Conservation (phyloP, 2,329 filamentous ascomycete genomes). For the Incumbomyces delicatus region DNA sequence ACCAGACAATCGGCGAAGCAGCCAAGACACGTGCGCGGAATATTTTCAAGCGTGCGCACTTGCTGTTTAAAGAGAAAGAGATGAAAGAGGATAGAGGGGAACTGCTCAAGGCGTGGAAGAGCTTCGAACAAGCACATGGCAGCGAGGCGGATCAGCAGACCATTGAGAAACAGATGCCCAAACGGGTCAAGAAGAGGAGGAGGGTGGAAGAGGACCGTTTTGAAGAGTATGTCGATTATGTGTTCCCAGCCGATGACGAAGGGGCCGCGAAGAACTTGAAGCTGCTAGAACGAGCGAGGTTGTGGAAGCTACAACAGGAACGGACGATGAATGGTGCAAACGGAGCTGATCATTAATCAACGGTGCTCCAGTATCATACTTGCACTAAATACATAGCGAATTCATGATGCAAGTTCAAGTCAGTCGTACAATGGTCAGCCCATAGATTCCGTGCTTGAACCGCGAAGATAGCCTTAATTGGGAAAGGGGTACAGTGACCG, state of each 20-base stretch:
- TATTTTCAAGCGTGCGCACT: constrained; percentile 77
- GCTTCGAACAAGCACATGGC: constrained; percentile 83
- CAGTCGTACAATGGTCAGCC: too few relatives aligned
- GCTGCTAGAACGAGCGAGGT: constrained; percentile 73
- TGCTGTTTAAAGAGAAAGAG: constrained; percentile 77
- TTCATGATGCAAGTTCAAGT: too few relatives aligned
- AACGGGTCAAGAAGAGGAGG: constrained; percentile 76
- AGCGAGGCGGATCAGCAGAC: constrained; percentile 62
- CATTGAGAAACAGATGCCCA: constrained; percentile 88
- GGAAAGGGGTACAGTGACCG: too few relatives aligned
- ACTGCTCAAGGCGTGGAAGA: constrained; percentile 82
- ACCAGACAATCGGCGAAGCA: constrained; percentile 60
- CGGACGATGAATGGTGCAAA: constrained; percentile 9
- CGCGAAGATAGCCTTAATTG: too few relatives aligned
- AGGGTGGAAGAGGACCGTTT: constrained; percentile 85
- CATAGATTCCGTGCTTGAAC: too few relatives aligned
- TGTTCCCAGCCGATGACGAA: constrained; percentile 92
- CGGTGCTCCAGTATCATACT: too few relatives aligned
- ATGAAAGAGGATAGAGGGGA: constrained; percentile 90
- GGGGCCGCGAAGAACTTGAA: constrained; percentile 74
- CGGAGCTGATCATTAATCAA: background rate
- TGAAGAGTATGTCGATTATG: constrained; percentile 94
- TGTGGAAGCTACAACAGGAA: constrained; percentile 64
- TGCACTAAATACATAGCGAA: too few relatives aligned
- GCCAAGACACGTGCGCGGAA: constrained; percentile 73